Conservation (phyloP, 805 yeast species). For the Kluyveromyces starmeri region DNA sequence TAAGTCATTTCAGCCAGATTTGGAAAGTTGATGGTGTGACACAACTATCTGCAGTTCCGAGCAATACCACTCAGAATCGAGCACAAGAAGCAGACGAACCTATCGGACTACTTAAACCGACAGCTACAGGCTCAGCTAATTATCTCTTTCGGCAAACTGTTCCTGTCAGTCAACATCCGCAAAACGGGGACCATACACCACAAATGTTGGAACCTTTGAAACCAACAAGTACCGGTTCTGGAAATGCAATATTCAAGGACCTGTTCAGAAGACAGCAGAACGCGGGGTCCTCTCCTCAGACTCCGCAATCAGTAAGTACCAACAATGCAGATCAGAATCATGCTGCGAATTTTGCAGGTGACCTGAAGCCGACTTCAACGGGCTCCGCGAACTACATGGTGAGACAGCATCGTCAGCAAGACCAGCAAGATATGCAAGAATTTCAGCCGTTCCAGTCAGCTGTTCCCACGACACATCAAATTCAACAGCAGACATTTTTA, state of each 20-base stretch:
- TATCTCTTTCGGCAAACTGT: conserved; percentile 25
- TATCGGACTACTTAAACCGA: conserved; percentile 25
- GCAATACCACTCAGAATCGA: conserved; percentile 44
- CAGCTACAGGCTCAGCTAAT: conserved; percentile 30
- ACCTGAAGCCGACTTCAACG: conserved; percentile 32
- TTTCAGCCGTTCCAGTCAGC: conserved; percentile 5
- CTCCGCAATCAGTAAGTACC: background rate
- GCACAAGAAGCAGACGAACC: conserved; percentile 18
- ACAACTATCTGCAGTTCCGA: conserved; percentile 39
- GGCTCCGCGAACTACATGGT: conserved; percentile 33
- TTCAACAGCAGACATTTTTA: background rate
- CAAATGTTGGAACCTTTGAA: conserved; percentile 23
- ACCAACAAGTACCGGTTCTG: conserved; percentile 30
- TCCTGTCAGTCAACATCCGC: conserved; percentile 15
- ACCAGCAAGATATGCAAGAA: conserved; percentile 1
- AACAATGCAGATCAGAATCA: no score
- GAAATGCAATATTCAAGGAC: conserved; percentile 24
- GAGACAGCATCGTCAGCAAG: conserved; percentile 16
- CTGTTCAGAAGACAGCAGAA: conserved; percentile 10
- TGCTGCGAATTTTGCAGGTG: conserved; percentile 9
- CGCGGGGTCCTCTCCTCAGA: background rate
- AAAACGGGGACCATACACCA: background rate
- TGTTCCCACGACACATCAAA: conserved; percentile 1
- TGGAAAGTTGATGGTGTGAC: conserved; percentile 61
- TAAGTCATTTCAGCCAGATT: conserved; percentile 66